Percentiles rank a stretch among this genome's conserved stretches.
These are phyloP conservation scores for Lactifluus rugatus DNA, from an alignment of 768 basidiomycete genomes.

Conservation along the genomic window DNA sequence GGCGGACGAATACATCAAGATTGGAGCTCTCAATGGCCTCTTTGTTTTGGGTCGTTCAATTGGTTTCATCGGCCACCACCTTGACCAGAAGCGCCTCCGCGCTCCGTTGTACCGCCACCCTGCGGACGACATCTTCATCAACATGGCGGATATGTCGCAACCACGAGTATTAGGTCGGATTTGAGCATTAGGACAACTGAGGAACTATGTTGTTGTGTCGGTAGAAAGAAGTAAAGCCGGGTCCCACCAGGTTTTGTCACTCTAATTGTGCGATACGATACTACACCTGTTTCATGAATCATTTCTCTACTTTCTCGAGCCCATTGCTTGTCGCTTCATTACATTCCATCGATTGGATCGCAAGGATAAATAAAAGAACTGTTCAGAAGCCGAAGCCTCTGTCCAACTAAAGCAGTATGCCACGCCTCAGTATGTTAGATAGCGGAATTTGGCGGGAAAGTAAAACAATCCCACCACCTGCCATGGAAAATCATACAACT, in stretches of 20 bases:
- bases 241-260: neutral
- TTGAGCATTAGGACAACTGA: neutral
- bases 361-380: too few relatives aligned
- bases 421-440: too few relatives aligned
- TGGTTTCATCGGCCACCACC: constrained; percentile 93
- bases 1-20: constrained; percentile 96
- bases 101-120: constrained; percentile 92
- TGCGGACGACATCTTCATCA: constrained; percentile 93
- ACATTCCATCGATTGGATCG: neutral
- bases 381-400: too few relatives aligned
- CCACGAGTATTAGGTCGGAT: constrained; percentile 61
- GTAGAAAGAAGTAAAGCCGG: neutral
- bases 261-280: constrained; percentile 5
- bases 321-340: neutral
- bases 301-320: neutral
- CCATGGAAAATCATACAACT: too few relatives aligned
- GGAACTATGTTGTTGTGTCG: constrained; percentile 6
- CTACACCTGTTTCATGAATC: constrained; percentile 6
- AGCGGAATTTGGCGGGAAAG: too few relatives aligned
- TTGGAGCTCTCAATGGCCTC: constrained; percentile 89
- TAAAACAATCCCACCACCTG: too few relatives aligned
- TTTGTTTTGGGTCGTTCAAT: constrained; percentile 97
- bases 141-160: constrained; percentile 79
- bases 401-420: too few relatives aligned
- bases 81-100: constrained; percentile 92